Percentiles rank a stretch among this genome's conserved stretches.
Conservation (phyloP, 2,329 filamentous ascomycete species). For the Aurifilum marmelostoma region DNA sequence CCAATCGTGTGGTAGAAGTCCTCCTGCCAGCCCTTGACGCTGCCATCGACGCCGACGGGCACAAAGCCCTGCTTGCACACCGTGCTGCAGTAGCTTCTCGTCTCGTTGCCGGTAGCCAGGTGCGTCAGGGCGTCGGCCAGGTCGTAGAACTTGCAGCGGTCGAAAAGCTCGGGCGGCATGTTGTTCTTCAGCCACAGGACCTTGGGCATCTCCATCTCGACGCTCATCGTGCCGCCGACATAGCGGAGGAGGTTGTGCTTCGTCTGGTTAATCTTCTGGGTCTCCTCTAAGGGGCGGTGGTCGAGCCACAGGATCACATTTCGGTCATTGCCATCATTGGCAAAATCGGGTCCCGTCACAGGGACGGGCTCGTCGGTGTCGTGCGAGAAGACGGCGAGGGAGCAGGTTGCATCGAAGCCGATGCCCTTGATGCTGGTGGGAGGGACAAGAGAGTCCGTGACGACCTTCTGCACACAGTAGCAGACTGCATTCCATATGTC, state of each 20-base stretch:
- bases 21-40: conserved; percentile 97
- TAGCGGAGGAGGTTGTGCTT: conserved; percentile 92
- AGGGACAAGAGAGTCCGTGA: conserved; percentile 80
- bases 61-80: conserved; percentile 98
- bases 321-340: conserved; percentile 78
- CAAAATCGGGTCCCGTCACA: conserved; percentile 88
- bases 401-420: conserved; percentile 99
- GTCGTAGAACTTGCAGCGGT: conserved; percentile 96
- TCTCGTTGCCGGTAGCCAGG: conserved; percentile 89
- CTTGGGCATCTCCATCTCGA: conserved; percentile 99
- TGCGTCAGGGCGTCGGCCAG: conserved; percentile 91
- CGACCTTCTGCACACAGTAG: conserved; percentile 79
- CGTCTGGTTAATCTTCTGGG: conserved; percentile 89
- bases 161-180: conserved; percentile 90
- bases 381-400: conserved; percentile 84
- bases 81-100: conserved; percentile 90
- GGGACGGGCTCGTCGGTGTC: conserved; percentile 89
- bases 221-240: conserved; percentile 96
- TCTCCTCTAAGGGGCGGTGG: conserved; percentile 88
- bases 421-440: conserved; percentile 80
- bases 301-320: conserved; percentile 98
- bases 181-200: conserved; percentile 98
- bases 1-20: conserved; percentile 90
- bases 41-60: conserved; percentile 94
- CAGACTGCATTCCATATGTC: conserved; percentile 98